Conservation (phyloP, 2,329 filamentous ascomycete species). For the Aspergillus amoenus region DNA sequence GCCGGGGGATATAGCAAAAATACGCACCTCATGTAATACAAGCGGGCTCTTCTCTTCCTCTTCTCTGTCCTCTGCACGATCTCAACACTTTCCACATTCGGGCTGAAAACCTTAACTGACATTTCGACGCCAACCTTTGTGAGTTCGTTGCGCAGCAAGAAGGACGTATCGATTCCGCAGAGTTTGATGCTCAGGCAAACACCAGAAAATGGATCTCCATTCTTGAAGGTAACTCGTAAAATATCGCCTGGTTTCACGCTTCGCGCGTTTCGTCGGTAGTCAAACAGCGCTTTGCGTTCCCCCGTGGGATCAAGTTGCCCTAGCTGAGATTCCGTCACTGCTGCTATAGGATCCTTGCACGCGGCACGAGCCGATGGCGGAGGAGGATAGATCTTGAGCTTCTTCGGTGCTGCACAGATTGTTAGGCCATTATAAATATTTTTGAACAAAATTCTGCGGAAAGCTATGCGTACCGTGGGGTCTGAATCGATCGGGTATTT, state of each 20-base stretch:
- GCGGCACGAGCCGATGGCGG: conserved; percentile 33
- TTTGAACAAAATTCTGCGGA: not conserved
- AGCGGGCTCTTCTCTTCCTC: conserved; percentile 78
- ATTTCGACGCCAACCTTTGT: conserved; percentile 89
- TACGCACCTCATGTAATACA: conserved; percentile 80
- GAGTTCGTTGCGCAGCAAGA: conserved; percentile 82
- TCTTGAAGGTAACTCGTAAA: conserved; percentile 81
- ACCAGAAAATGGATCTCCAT: conserved; percentile 84
- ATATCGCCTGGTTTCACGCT: conserved; percentile 84
- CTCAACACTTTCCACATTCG: conserved; percentile 86
- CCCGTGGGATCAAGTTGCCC: conserved; percentile 78
- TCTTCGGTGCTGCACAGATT: conserved; percentile 40
- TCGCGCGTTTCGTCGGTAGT: conserved; percentile 69
- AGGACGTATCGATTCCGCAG: conserved; percentile 82
- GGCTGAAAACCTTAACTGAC: conserved; percentile 95
- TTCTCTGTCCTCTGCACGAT: conserved; percentile 84
- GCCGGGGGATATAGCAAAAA: not conserved
- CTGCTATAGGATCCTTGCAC: conserved; percentile 63
- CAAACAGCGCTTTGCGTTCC: conserved; percentile 78
- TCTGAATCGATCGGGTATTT: conserved; percentile 40
- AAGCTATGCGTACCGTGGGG: conserved; percentile 34
- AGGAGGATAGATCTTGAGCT: conserved; percentile 55
- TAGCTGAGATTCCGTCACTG: conserved; percentile 69
- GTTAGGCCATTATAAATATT: not conserved
- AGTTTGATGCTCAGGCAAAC: conserved; percentile 84